These are phyloP conservation scores for Mycena filopes DNA, from an alignment of 768 basidiomycete genomes.

Conservation along the genomic window DNA sequence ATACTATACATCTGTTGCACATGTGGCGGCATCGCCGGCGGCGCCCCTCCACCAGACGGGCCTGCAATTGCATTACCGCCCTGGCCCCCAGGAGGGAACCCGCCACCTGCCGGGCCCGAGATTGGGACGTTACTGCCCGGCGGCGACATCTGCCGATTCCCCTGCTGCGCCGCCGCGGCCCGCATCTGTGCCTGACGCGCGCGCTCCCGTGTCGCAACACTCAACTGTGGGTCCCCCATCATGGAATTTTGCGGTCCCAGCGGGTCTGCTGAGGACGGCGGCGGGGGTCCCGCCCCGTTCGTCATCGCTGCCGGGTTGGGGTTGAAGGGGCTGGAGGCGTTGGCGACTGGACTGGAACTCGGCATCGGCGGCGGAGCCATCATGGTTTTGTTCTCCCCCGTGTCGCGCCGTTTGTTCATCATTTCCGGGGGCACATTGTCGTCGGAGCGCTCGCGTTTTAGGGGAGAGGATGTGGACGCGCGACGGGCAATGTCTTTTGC, in stretches of 20 bases:
- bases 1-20: slow-evolving; percentile 58
- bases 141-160: slow-evolving; percentile 56
- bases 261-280: slow-evolving; percentile 8
- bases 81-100: slow-evolving; percentile 1
- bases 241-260: slow-evolving; percentile 24
- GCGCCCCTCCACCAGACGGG: slow-evolving; percentile 26
- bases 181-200: slow-evolving; percentile 50
- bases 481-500: slow-evolving; percentile 68
- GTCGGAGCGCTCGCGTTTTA: slow-evolving; percentile 74
- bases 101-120: background rate
- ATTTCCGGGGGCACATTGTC: slow-evolving; percentile 51
- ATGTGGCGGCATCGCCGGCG: slow-evolving; percentile 39
- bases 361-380: slow-evolving; percentile 55
- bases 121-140: slow-evolving; percentile 37
- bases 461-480: slow-evolving; percentile 32
- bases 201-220: slow-evolving; percentile 41
- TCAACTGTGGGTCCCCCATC: slow-evolving; percentile 17
- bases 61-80: slow-evolving; percentile 35
- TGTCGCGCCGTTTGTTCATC: slow-evolving; percentile 73
- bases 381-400: slow-evolving; percentile 68
- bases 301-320: slow-evolving; percentile 40
- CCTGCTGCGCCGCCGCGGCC: slow-evolving; percentile 42
- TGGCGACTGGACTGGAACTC: slow-evolving; percentile 41
- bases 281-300: slow-evolving; percentile 40
- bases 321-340: slow-evolving; percentile 29